phyloP scores from a whole-genome alignment of 2,329 filamentous ascomycete species.

The Paraphaeosphaeria minitans region DNA sequence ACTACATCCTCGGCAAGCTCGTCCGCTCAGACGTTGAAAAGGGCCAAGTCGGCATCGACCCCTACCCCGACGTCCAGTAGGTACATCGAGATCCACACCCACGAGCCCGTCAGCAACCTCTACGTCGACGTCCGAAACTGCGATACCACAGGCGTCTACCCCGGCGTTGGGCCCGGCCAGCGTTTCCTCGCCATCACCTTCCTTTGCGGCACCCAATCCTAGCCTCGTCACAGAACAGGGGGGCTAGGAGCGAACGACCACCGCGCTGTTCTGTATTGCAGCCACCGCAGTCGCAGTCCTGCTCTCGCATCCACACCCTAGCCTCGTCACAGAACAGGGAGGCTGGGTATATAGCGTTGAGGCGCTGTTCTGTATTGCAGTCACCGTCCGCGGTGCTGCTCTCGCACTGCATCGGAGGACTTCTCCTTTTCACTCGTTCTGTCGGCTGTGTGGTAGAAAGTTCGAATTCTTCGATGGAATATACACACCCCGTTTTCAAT shows the following conservation, averaged over 20 bases:
- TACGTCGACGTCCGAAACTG: conserved; percentile 59
- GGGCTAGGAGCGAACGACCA: not conserved
- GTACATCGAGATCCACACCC: conserved; percentile 58
- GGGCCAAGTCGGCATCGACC: conserved; percentile 52
- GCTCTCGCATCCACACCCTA: not conserved
- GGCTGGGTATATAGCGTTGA: not conserved
- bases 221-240: not conserved
- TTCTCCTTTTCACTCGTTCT: not conserved
- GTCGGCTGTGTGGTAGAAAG: not conserved
- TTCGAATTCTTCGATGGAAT: not conserved
- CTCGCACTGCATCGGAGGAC: not conserved
- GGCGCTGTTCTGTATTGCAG: not conserved
- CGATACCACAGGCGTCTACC: conserved; percentile 31
- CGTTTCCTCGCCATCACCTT: conserved; percentile 38
- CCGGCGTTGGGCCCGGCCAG: conserved; percentile 53
- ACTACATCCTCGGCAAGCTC: conserved; percentile 54
- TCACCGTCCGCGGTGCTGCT: not conserved
- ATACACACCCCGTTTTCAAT: not conserved
- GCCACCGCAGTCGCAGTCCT: not conserved
- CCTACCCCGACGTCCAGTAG: conserved; percentile 59
- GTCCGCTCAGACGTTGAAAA: conserved; percentile 56
- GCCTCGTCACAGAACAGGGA: not conserved
- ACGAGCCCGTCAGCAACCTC: conserved; percentile 54
- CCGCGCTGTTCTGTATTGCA: not conserved
- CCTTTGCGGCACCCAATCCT: conserved; percentile 54